phyloP scores from a whole-genome alignment of 2,329 filamentous ascomycete genomes.

The Trichophyton schoenleinii region DNA sequence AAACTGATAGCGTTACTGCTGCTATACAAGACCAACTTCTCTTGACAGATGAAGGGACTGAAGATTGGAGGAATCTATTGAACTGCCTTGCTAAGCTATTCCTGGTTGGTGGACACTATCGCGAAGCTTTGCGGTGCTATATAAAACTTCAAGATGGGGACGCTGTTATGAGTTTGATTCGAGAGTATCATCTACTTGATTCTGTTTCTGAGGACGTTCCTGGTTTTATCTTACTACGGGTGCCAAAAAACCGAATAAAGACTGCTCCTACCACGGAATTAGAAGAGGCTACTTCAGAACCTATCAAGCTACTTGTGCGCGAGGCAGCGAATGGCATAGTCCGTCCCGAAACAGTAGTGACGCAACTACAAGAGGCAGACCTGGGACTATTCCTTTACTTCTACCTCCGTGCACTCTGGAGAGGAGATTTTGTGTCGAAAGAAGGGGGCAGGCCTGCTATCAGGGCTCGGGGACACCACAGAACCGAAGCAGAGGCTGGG shows the following conservation, averaged over 20 bases:
- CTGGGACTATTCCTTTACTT: slow-evolving; percentile 74
- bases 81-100: slow-evolving; percentile 75
- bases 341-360: slow-evolving; percentile 61
- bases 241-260: slow-evolving; percentile 56
- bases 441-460: slow-evolving; percentile 23
- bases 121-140: slow-evolving; percentile 77
- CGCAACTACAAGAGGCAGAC: slow-evolving; percentile 57
- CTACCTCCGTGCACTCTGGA: slow-evolving; percentile 80
- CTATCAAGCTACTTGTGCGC: slow-evolving; percentile 73
- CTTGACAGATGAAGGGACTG: slow-evolving; percentile 59
- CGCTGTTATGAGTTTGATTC: slow-evolving; percentile 72
- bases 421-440: slow-evolving; percentile 49
- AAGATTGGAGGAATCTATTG: slow-evolving; percentile 85
- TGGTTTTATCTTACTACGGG: slow-evolving; percentile 74
- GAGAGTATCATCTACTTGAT: slow-evolving; percentile 79
- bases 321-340: slow-evolving; percentile 85
- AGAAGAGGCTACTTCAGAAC: slow-evolving; percentile 67
- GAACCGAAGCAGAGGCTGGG: slow-evolving; percentile 28
- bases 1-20: slow-evolving; percentile 61
- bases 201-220: slow-evolving; percentile 82
- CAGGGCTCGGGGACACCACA: slow-evolving; percentile 25
- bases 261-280: slow-evolving; percentile 58
- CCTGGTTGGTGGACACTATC: slow-evolving; percentile 64
- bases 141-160: slow-evolving; percentile 88
- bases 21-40: slow-evolving; percentile 73